These are phyloP conservation scores for Jackrogersella minutella DNA, from an alignment of 495 filamentous ascomycete genomes.

Conservation along the genomic window DNA sequence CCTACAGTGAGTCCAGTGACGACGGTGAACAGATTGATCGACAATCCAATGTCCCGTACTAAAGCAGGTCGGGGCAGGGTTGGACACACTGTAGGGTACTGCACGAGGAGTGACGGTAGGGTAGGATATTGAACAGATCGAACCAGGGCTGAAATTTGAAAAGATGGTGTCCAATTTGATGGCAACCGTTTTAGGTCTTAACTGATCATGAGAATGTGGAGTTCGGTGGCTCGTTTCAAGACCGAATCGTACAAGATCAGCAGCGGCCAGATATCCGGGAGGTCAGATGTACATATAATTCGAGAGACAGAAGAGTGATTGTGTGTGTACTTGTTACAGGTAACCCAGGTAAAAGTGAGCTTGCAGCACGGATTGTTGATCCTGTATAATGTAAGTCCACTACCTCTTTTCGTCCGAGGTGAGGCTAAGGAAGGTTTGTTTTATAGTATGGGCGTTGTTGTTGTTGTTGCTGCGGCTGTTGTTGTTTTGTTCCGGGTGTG, in stretches of 20 bases:
- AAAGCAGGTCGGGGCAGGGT: conserved; percentile 43
- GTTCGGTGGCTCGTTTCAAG: conserved; percentile 51
- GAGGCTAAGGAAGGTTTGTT: neutral
- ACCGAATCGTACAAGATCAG: conserved; percentile 51
- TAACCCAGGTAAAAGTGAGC: conserved; percentile 14
- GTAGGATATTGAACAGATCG: conserved; percentile 48
- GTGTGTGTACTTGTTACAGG: conserved; percentile 31
- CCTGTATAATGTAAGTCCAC: conserved; percentile 12
- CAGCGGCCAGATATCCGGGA: conserved; percentile 51
- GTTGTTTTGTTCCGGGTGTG: neutral
- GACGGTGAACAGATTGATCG: conserved; percentile 57
- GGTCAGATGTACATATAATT: conserved; percentile 44
- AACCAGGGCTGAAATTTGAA: conserved; percentile 47
- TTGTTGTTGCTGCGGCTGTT: neutral
- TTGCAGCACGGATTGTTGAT: conserved; percentile 26
- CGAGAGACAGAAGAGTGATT: too few relatives aligned
- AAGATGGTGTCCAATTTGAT: conserved; percentile 49
- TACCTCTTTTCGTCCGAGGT: conserved; percentile 1
- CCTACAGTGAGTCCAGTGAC: conserved; percentile 53
- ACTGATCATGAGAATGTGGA: conserved; percentile 51
- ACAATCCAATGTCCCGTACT: conserved; percentile 52
- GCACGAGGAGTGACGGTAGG: conserved; percentile 42
- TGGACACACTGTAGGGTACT: conserved; percentile 40
- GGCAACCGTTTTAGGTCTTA: conserved; percentile 48
- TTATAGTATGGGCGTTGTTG: neutral